phyloP scores from a whole-genome alignment of 345 rosid genomes.

The Gossypium bickii region DNA sequence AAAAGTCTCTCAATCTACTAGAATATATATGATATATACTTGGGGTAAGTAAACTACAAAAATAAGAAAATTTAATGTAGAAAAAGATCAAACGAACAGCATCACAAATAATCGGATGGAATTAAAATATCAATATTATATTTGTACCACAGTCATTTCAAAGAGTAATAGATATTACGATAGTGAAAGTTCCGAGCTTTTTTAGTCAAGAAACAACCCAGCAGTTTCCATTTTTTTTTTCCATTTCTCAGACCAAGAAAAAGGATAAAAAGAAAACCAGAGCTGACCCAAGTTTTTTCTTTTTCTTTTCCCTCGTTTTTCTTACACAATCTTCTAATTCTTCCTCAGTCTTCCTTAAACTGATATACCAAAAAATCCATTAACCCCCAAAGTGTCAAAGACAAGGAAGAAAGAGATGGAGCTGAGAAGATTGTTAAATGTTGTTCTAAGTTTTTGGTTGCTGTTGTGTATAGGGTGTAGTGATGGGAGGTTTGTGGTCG shows the following conservation, averaged over 20 bases:
- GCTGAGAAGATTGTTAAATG: slow-evolving; percentile 23
- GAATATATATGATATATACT: not conserved
- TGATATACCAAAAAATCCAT: not conserved
- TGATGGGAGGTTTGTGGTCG: slow-evolving; percentile 77
- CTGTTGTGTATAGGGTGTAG: slow-evolving; percentile 14
- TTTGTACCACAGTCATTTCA: not conserved
- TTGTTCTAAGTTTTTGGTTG: slow-evolving; percentile 38
- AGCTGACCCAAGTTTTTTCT: not conserved
- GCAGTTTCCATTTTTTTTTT: not conserved
- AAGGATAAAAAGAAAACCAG: not conserved
- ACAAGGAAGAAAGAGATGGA: slow-evolving; percentile 15
- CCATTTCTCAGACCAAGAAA: not conserved
- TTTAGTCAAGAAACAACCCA: not conserved
- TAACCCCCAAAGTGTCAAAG: not conserved
- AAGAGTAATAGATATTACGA: not conserved
- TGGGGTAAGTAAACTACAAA: not conserved
- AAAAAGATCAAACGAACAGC: not conserved
- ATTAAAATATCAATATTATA: not conserved
- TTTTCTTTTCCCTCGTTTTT: not conserved
- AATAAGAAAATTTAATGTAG: not conserved
- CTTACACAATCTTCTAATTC: not conserved
- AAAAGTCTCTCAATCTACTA: too few relatives aligned
- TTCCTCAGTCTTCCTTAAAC: not conserved
- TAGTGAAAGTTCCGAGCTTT: not conserved
- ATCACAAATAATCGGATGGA: not conserved